Evolutionary conservation across 2,329 filamentous ascomycete genomes (phyloP), one percentile per base, ranked within the genome.

Genomic region (Cytospora leucostoma): DNA sequence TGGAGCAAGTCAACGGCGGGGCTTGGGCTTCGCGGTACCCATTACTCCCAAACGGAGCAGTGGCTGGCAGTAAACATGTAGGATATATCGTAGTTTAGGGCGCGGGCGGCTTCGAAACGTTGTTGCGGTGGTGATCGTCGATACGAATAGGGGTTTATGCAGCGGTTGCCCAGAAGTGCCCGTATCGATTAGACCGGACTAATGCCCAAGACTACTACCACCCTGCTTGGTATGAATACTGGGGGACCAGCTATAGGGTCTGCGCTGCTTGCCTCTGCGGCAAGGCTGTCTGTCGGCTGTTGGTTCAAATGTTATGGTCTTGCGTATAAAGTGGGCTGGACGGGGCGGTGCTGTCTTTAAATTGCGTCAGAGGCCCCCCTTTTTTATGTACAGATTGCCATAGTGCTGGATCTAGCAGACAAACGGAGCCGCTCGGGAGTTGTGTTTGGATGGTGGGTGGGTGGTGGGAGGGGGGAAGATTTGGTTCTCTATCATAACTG

Each of bases 31-130:
- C 57, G 57, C 53, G 59, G 61, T 49, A 50, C 64, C 61, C 61
- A 63, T 63, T 61, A 65, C 64, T 63, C 64, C 64, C 40, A 63
- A 57, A 56, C 53, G 62, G 61, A 65, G 64, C 56, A 59, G 61
- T 55, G 61, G 61, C 56, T 63, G 53, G 64, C 56, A 59, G 61
- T 32, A 57, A 59, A 52, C 64, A 65, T 64, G 57, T 57, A 62
- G 44, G n/a, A n/a, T 19, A 47, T 7, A 19, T 27, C 4, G 27
- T 27, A 4, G 27, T 27, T 4, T 27, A 27, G 27, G 27, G 27
- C 27, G 27, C 27, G 4, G 27, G 27, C 27, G 27, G 27, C 27
- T 27, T 27, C 27, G 21, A 19, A 21, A 47, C 44, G 44, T n/a
- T 12, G 11, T 8, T 47, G 44, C 15, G 38, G 15, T 56, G 40